phyloP scores from a whole-genome alignment of 345 rosid species.

The Psidium guajava region DNA sequence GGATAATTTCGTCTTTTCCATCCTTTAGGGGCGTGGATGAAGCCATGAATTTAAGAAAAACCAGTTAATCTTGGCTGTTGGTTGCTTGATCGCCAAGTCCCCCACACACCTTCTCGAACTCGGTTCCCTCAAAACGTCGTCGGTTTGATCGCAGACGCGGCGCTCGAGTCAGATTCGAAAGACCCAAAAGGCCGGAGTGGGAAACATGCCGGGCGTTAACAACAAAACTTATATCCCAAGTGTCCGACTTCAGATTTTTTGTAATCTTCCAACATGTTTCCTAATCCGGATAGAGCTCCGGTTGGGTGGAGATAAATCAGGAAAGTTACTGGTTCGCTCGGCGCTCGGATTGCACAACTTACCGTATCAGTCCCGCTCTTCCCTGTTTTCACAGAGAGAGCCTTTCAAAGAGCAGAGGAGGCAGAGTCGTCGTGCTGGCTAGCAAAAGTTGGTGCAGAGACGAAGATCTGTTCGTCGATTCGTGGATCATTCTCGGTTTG shows the following conservation, averaged over 20 bases:
- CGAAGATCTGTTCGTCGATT: neutral
- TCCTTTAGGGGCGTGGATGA: too few species aligned
- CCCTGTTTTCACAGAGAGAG: neutral
- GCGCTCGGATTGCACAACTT: neutral
- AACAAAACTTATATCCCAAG: neutral
- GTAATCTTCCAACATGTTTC: neutral
- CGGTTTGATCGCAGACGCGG: too few species aligned
- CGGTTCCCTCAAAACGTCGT: neutral
- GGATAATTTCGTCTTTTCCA: too few species aligned
- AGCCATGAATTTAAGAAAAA: too few species aligned
- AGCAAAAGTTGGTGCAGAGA: neutral
- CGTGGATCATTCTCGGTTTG: neutral
- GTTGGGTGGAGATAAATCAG: neutral
- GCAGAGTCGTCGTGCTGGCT: neutral
- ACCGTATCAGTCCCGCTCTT: neutral
- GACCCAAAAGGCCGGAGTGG: neutral
- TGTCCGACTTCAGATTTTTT: neutral
- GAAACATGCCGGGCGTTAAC: neutral
- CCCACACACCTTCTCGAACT: neutral
- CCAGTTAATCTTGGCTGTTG: too few species aligned
- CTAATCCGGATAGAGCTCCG: neutral
- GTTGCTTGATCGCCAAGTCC: too few species aligned
- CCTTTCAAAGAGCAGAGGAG: neutral
- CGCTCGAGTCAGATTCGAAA: too few species aligned
- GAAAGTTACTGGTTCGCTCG: neutral